These are phyloP conservation scores for Perkinsus chesapeaki DNA, from an alignment of 169 alveolate genomes.

Conservation along the genomic window DNA sequence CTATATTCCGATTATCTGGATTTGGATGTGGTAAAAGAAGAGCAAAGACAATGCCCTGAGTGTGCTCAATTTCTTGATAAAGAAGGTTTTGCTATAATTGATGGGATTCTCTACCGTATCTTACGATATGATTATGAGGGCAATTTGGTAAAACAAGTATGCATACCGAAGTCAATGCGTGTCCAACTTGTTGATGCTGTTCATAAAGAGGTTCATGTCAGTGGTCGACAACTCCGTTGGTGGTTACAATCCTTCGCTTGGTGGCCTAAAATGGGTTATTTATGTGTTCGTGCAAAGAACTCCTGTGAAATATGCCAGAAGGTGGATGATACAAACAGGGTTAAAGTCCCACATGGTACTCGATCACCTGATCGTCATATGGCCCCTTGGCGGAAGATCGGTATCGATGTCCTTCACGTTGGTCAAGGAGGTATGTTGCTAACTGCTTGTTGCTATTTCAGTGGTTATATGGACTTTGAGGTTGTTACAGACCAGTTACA, in stretches of 20 bases:
- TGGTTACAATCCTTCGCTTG: not conserved
- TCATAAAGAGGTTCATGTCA: not conserved
- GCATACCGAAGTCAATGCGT: not conserved
- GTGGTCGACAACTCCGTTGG: not conserved
- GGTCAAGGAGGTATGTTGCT: not conserved
- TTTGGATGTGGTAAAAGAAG: not conserved
- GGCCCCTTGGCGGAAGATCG: not conserved
- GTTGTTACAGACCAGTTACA: not conserved
- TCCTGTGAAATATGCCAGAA: not conserved
- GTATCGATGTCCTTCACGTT: not conserved
- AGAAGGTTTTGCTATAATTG: not conserved
- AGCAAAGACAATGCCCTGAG: not conserved
- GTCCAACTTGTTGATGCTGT: not conserved
- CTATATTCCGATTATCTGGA: not conserved
- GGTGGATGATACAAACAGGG: not conserved
- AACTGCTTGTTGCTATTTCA: not conserved
- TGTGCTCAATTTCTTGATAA: not conserved
- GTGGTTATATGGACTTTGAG: not conserved
- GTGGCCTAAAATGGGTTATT: not conserved
- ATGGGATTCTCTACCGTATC: not conserved
- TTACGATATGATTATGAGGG: not conserved
- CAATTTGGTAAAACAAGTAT: not conserved
- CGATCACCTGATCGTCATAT: not conserved
- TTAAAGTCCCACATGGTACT: not conserved
- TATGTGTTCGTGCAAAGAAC: not conserved